Conservation (phyloP, 2,329 filamentous ascomycete species). For the Lecanoromycetidae sp. region DNA sequence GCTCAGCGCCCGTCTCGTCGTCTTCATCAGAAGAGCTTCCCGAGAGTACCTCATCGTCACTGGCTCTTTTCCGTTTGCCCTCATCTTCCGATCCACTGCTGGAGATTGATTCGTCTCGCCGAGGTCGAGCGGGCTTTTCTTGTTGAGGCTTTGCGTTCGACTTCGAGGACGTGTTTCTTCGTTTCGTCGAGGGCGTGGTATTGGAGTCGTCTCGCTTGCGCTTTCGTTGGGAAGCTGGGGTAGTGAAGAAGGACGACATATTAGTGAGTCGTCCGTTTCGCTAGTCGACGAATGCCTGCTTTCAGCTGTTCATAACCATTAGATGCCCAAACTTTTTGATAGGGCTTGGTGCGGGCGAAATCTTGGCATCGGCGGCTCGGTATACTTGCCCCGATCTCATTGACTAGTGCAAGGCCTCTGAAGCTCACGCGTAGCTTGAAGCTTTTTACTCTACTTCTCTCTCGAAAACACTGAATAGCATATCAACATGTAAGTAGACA, state of each 20-base stretch:
- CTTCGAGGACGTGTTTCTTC: constrained; percentile 34
- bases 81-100: constrained; percentile 67
- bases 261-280: too few species aligned
- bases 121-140: constrained; percentile 23
- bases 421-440: constrained; percentile 13
- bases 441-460: background rate
- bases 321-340: constrained; percentile 2
- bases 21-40: constrained; percentile 58
- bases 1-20: constrained; percentile 79
- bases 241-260: constrained; percentile 95
- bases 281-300: background rate
- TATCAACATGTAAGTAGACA: constrained; percentile 8
- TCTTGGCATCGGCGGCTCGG: constrained; percentile 3
- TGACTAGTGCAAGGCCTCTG: background rate
- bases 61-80: constrained; percentile 33
- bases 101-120: constrained; percentile 70
- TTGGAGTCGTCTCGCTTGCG: constrained; percentile 56
- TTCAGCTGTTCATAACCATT: background rate
- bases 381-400: background rate
- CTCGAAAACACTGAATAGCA: background rate
- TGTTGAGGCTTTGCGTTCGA: constrained; percentile 34
- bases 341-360: constrained; percentile 1
- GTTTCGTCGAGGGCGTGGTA: constrained; percentile 32
- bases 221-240: constrained; percentile 78
- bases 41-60: constrained; percentile 33